Evolutionary conservation across 352 stramenopile genomes (phyloP).

Genomic region (Peronospora belbahrii): DNA sequence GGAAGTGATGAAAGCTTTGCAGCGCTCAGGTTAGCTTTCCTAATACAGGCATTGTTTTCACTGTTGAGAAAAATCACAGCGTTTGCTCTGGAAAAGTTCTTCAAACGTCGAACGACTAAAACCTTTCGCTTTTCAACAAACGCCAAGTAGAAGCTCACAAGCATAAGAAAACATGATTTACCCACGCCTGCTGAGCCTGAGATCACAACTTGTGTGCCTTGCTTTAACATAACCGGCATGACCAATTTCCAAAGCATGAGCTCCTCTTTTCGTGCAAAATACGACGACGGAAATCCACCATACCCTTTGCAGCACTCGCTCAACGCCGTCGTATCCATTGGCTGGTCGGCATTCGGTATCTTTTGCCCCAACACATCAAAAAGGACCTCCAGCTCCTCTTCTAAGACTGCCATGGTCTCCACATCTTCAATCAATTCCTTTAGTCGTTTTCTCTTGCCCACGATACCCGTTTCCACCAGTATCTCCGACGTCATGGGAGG

Average conservation of each 20-base stretch:
- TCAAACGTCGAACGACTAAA: constrained; percentile 17
- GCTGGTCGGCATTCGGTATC: not conserved
- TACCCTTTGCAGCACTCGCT: constrained; percentile 12
- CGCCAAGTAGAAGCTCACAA: constrained; percentile 18
- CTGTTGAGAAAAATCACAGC: constrained; percentile 18
- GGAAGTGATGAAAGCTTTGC: constrained; percentile 12
- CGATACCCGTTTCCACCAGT: constrained; percentile 7
- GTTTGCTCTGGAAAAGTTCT: constrained; percentile 3
- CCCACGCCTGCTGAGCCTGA: constrained; percentile 21
- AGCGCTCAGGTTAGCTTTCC: constrained; percentile 7
- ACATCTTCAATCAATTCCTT: constrained; percentile 5
- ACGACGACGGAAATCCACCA: constrained; percentile 19
- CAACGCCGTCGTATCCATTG: constrained; percentile 7
- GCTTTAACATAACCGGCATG: constrained; percentile 10
- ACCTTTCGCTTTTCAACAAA: constrained; percentile 19
- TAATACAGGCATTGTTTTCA: constrained; percentile 6
- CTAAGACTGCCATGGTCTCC: constrained; percentile 4
- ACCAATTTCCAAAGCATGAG: constrained; percentile 17
- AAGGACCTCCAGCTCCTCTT: constrained; percentile 3
- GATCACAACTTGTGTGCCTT: constrained; percentile 13
- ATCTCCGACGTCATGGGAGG: constrained; percentile 2
- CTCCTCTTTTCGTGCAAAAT: constrained; percentile 21
- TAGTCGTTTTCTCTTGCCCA: constrained; percentile 19
- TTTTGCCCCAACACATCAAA: constrained; percentile 12
- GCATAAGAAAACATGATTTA: constrained; percentile 22